Conservation (phyloP, 257 asterid species). For the Fraxinus excelsior region DNA sequence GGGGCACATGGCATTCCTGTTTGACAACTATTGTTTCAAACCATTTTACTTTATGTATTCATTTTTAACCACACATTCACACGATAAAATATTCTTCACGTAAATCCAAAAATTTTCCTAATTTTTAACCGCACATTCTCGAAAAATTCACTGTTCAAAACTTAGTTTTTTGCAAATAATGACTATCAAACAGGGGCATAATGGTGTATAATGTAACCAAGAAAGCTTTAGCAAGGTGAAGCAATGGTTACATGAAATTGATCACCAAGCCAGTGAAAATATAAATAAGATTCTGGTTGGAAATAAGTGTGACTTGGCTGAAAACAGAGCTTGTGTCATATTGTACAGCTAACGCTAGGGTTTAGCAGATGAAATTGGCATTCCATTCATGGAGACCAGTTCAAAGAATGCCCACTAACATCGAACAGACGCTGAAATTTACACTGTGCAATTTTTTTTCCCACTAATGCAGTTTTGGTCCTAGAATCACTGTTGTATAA, state of each 20-base stretch:
- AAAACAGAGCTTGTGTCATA: slow-evolving; percentile 66
- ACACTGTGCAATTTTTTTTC: no score
- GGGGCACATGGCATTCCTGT: slow-evolving; percentile 80
- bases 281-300: slow-evolving; percentile 84
- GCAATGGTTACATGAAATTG: slow-evolving; percentile 23
- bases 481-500: no score
- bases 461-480: no score
- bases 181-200: slow-evolving; percentile 22
- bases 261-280: not conserved
- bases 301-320: slow-evolving; percentile 77
- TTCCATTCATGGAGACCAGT: slow-evolving; percentile 50
- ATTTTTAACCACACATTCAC: no score
- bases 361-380: slow-evolving; percentile 54
- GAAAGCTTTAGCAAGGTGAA: slow-evolving; percentile 30
- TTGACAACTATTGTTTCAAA: no score
- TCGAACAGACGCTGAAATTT: slow-evolving; percentile 52
- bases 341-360: slow-evolving; percentile 32
- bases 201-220: slow-evolving; percentile 71
- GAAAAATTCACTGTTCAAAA: no score
- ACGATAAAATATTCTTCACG: no score
- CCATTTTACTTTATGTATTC: no score
- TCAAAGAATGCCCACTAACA: slow-evolving; percentile 79
- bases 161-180: no score
- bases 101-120: no score
- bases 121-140: no score